Evolutionary conservation across 208 protist genomes (phyloP).

Genomic region (Wallacemonas sp.): DNA sequence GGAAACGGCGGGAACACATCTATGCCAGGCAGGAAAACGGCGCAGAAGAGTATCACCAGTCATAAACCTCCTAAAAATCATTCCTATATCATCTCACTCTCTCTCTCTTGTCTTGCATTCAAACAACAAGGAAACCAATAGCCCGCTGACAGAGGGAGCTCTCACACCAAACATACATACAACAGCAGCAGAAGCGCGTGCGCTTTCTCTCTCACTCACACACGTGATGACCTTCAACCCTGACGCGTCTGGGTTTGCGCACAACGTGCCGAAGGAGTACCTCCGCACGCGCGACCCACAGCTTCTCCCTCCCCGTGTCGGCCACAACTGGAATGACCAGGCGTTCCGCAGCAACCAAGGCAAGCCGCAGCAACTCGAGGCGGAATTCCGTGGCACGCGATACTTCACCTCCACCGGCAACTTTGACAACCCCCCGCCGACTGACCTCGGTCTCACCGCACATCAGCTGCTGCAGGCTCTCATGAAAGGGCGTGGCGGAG

Average conservation of each 20-base stretch:
- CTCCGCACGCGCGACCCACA: constrained; percentile 70
- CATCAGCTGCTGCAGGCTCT: constrained; percentile 77
- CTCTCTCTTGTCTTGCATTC: neutral
- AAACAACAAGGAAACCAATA: constrained; percentile 13
- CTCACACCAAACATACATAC: too few relatives aligned
- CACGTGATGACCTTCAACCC: constrained; percentile 12
- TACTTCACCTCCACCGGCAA: constrained; percentile 53
- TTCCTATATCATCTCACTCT: neutral
- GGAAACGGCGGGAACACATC: too few relatives aligned
- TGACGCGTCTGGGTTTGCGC: constrained; percentile 1
- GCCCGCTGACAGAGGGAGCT: too few relatives aligned
- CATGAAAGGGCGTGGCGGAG: neutral
- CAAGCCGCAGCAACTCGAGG: constrained; percentile 84
- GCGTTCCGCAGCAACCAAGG: constrained; percentile 80
- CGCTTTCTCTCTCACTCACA: too few relatives aligned
- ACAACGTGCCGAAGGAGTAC: constrained; percentile 78
- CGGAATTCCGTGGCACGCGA: constrained; percentile 76
- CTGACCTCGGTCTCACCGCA: constrained; percentile 57
- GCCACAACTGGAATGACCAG: constrained; percentile 89
- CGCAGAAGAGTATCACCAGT: too few relatives aligned
- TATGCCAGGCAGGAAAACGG: too few relatives aligned
- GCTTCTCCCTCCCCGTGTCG: constrained; percentile 79
- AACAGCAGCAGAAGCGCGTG: too few relatives aligned
- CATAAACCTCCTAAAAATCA: too few relatives aligned
- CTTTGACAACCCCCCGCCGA: constrained; percentile 42